Conservation (phyloP, 2,329 filamentous ascomycete species). For the Esteya vermicola region DNA sequence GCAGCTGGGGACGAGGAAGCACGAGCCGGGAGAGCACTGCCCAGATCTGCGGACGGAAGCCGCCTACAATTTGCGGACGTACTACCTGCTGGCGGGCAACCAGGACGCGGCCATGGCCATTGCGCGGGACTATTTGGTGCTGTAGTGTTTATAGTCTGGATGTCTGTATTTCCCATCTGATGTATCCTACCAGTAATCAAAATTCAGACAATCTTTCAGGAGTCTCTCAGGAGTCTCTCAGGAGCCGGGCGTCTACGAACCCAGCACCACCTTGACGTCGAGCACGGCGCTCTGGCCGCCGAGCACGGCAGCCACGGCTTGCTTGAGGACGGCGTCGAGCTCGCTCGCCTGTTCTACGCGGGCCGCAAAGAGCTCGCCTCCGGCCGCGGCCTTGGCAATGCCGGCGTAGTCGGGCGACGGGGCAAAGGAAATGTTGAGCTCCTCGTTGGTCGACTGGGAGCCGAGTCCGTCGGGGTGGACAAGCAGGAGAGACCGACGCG, state of each 20-base stretch:
- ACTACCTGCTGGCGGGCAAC: slow-evolving; percentile 53
- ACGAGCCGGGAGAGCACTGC: slow-evolving; percentile 19
- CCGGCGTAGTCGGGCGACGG: slow-evolving; percentile 44
- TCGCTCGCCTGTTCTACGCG: slow-evolving; percentile 30
- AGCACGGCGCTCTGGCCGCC: slow-evolving; percentile 37
- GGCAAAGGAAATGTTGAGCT: slow-evolving; percentile 47
- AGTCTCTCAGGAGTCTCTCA: not conserved
- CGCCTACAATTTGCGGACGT: slow-evolving; percentile 57
- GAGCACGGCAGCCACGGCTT: slow-evolving; percentile 36
- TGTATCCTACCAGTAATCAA: not conserved
- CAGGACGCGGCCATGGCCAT: slow-evolving; percentile 42
- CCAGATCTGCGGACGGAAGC: slow-evolving; percentile 51
- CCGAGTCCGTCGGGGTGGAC: slow-evolving; percentile 44
- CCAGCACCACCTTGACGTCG: slow-evolving; percentile 34
- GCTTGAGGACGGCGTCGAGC: slow-evolving; percentile 30
- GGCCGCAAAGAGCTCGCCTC: slow-evolving; percentile 36
- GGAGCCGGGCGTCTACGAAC: slow-evolving; percentile 19
- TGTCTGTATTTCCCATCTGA: not conserved
- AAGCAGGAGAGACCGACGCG: slow-evolving; percentile 38
- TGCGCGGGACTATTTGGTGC: slow-evolving; percentile 43
- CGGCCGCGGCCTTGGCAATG: slow-evolving; percentile 45
- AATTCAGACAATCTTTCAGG: not conserved
- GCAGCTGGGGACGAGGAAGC: no score
- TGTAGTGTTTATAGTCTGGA: slow-evolving; percentile 16
- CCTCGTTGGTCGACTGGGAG: slow-evolving; percentile 41